Evolutionary conservation across 345 rosid species (phyloP), one percentile per base, ranked within the genome.

Genomic region (Turnera subulata): DNA sequence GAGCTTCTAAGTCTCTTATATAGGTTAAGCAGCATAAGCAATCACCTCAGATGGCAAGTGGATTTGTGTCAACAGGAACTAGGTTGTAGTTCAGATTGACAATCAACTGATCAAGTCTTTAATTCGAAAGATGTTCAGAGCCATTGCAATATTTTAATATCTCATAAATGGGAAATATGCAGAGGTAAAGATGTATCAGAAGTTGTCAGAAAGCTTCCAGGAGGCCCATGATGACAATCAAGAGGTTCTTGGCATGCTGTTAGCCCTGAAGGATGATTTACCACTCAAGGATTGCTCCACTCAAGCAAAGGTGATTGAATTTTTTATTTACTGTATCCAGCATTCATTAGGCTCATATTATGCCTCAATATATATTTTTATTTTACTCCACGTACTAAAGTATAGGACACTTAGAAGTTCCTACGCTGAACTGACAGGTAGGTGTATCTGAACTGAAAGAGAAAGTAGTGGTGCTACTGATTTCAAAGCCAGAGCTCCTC

Each of bases 161-260:
- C 15, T 32, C 15, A 9, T 1, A 14, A 39, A 19, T 39, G 61
- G n/a, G 19, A 38, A 63, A 62, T 38, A 63, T 46, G 55, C 76
- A 91, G 97, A 82, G 55, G 64, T 49, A 55, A 79, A 71, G 73
- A 64, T 84, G 68, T 53, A 77, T 44, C 76, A 79, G 83, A 80
- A 69, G 77, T 80, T 91, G 61, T 6, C 50, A 60, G 63, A 54
- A 65, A 64, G 76, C 63, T 73, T 70, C 58, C 67, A 64, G 48
- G 69, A 64, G 62, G 58, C 71, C 43, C 83, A 66, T 46, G 20
- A 33, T 21, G 88, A 85, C 74, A 91, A 91, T 71, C 82, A 88
- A 75, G 86, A 80, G 62, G 65, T 84, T 25, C 89, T 91, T 37
- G 55, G 39, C 26, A 46, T 77, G 50, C 65, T 86, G 22, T 80